Evolutionary conservation across 352 stramenopile species (phyloP), one percentile per base, ranked within the genome.

Genomic region (Phytophthora pisi): DNA sequence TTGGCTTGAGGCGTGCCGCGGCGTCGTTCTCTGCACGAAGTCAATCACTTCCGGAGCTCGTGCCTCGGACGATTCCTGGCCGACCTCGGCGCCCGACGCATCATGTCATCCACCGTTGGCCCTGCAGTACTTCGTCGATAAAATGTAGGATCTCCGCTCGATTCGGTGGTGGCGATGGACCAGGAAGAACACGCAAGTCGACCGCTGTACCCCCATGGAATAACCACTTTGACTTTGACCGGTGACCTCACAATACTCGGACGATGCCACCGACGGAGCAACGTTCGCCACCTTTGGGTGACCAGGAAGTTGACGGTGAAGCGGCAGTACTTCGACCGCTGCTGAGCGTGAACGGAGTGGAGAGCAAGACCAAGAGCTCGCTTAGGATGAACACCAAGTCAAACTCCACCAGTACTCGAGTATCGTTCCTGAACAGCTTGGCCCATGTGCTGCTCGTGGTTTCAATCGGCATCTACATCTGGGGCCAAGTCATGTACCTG

Each of bases 401-500:
- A 23, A 57, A 2, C 4, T 23, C 51, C 20, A 9, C 38, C 6
- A 18, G 47, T 7, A 20, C 38, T 45, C 66, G 61, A 20, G 6
- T 51, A 5, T 58, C 58, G 38, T 40, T 65, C 46, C 51, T 78
- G 7, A 66, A 72, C 26, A 66, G 20, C 20, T 26, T 78, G 36
- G 61, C 70, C 4, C 75, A 86, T 23, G 16, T 75, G 36, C 26
- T 79, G 43, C 28, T 88, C 3, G 45, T 86, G 13, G 52, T 56
- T 9, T 82, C 70, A 11, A 72, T 88, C 24, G 60, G n/a, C 23
- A 46, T 79, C 30, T 90, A 88, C 61, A 31, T 73, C 20, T 67
- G 67, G 49, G 79, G 64, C 0, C 79, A 86, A 38, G 64, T 72
- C 5, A 61, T 81, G 61, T 85, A 82, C 50, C 54, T 85, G 47